Conservation (phyloP, 805 yeast species). For the Saccharomycopsis amapae region DNA sequence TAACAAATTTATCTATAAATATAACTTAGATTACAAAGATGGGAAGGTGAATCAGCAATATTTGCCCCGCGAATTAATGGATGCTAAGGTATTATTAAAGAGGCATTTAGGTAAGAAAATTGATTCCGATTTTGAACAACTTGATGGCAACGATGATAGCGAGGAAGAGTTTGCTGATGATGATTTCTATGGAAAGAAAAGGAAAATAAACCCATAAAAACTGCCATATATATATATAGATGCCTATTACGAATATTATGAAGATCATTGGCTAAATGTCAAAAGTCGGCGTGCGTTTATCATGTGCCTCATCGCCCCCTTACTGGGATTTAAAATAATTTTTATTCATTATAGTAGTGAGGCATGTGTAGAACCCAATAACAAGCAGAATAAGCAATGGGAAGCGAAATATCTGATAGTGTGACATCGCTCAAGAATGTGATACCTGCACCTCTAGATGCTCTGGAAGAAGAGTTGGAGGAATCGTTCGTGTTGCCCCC, state of each 20-base stretch:
- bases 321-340: too few species aligned
- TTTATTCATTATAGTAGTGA: too few species aligned
- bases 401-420: not conserved
- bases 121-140: not conserved
- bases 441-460: not conserved
- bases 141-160: constrained; percentile 12
- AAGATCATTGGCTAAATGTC: too few species aligned
- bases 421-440: constrained; percentile 17
- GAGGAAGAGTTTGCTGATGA: constrained; percentile 17
- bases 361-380: too few species aligned
- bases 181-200: constrained; percentile 5
- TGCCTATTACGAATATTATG: too few species aligned
- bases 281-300: too few species aligned
- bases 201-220: too few species aligned
- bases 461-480: too few species aligned
- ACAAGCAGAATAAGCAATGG: too few species aligned
- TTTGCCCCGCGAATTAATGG: constrained; percentile 12
- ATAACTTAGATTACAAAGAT: not conserved
- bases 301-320: too few species aligned
- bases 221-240: too few species aligned
- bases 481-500: too few species aligned
- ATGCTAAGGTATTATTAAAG: not conserved
- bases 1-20: not conserved
- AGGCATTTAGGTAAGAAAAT: constrained; percentile 17
- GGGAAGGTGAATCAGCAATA: constrained; percentile 3